Base-by-base conservation (phyloP, 2,329 filamentous ascomycete genomes). In the Acarospora socialis region DNA sequence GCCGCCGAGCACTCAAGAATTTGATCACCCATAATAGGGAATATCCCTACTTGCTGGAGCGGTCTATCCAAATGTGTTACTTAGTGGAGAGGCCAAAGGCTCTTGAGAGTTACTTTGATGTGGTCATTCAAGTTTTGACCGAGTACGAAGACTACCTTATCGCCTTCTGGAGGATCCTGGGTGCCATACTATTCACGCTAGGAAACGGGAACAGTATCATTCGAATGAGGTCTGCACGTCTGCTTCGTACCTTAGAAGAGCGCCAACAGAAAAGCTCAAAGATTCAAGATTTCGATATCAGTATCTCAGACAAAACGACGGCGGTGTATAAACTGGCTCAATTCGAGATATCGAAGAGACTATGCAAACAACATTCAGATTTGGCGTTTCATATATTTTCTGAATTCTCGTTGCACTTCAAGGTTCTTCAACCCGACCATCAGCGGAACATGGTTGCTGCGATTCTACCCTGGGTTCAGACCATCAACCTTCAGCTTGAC, bases 271-370 rank as follows among this genome's bases (percentile, higher is more conserved):
- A 81, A 43, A 90, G 74, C 42, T 93, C 87, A 1, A 92, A 92
- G 49, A 74, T 98, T 5, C 83, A 93, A 50, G 90, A 98, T 52
- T 92, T 94, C 37, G 90, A 98, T 48, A 95, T 98, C 46, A 94
- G 86, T 52, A 90, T 98, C 36, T 92, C 87, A 0, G 92, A 98
- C 57, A 95, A 94, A 57, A 98, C 92, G 0, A 92, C 92, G 43
- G 86, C 87, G 0, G 87, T 98, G 3, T 98, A 95, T 58, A 98
- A 98, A 57, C 66, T 92, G 26, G 90, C 92, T 0, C 90, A 98
- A 50, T 95, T 94, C 43, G 87, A 95, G 50, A 92, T 92, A 14
- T 95, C 90, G 0, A 84, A 87, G 47, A 70, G 86, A 13, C 68
- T 98, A 22, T 81, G 86, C 1, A 82, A 81, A 47, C 81, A 92